Conservation (phyloP, 2,329 filamentous ascomycete species). For the Cyphellophora europaea region DNA sequence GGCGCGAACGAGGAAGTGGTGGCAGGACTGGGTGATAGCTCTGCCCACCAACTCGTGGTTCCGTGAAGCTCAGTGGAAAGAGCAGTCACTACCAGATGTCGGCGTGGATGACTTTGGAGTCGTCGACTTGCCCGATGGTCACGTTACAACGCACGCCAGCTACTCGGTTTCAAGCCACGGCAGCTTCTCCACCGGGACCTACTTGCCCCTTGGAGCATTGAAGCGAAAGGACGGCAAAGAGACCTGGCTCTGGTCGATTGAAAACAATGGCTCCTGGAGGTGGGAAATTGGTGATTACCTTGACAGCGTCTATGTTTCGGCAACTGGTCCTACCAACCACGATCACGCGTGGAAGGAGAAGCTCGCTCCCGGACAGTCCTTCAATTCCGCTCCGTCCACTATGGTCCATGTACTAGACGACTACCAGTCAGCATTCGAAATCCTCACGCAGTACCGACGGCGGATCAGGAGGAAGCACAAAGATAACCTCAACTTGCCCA, state of each 20-base stretch:
- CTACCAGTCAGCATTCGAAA: constrained; percentile 19
- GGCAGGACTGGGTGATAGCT: too few relatives aligned
- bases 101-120: too few relatives aligned
- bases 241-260: constrained; percentile 28
- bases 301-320: constrained; percentile 24
- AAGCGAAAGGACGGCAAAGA: constrained; percentile 16
- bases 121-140: too few relatives aligned
- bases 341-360: constrained; percentile 23
- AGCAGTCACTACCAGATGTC: too few relatives aligned
- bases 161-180: too few relatives aligned
- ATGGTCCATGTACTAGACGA: constrained; percentile 19
- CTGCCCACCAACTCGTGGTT: too few relatives aligned
- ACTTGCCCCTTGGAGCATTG: too few relatives aligned
- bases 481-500: constrained; percentile 22
- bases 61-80: too few relatives aligned
- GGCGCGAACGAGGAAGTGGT: constrained; percentile 12
- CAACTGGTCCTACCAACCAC: constrained; percentile 19
- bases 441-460: constrained; percentile 24
- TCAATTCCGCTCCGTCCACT: constrained; percentile 19
- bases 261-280: constrained; percentile 27
- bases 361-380: constrained; percentile 18
- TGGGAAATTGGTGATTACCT: constrained; percentile 28
- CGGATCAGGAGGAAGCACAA: constrained; percentile 21
- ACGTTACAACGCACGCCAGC: too few relatives aligned
- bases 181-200: too few relatives aligned